A percentile compares a stretch with the other conserved stretches of the same genome.
These are phyloP conservation scores for Setaria viridis DNA, from an alignment of 202 grass and related monocot species.

Conservation along the genomic window DNA sequence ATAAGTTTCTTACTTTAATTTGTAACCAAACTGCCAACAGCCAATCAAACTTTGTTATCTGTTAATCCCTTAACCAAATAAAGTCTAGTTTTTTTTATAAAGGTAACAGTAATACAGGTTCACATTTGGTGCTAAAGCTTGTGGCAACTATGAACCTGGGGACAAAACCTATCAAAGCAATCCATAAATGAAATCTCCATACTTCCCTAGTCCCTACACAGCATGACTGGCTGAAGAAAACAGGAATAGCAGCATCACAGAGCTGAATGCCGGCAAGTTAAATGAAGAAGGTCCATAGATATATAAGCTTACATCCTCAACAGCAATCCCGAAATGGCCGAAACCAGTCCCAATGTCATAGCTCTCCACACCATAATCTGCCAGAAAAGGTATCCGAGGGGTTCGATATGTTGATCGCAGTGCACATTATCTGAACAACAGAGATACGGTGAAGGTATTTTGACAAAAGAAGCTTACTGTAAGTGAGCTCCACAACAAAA, in stretches of 20 bases:
- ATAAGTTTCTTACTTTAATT: conserved; percentile 7
- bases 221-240: conserved; percentile 4
- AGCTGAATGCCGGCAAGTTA: conserved; percentile 21
- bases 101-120: conserved; percentile 1
- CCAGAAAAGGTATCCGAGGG: conserved; percentile 33
- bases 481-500: conserved; percentile 97
- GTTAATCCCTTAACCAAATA: not conserved
- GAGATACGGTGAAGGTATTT: not conserved
- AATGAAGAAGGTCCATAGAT: not conserved
- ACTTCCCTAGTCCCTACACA: not conserved
- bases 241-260: not conserved
- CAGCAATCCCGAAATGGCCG: conserved; percentile 92
- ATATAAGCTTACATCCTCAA: conserved; percentile 87
- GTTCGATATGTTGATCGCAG: conserved; percentile 9
- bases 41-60: not conserved
- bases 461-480: conserved; percentile 68
- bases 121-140: not conserved
- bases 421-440: not conserved
- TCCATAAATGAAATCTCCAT: conserved; percentile 10
- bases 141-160: conserved; percentile 9
- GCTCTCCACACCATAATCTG: conserved; percentile 94
- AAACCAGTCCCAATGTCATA: conserved; percentile 86
- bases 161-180: conserved; percentile 2
- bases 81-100: not conserved
- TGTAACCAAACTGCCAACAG: not conserved